phyloP scores from a whole-genome alignment of 331 rosid genomes.

The Cydonia oblonga region DNA sequence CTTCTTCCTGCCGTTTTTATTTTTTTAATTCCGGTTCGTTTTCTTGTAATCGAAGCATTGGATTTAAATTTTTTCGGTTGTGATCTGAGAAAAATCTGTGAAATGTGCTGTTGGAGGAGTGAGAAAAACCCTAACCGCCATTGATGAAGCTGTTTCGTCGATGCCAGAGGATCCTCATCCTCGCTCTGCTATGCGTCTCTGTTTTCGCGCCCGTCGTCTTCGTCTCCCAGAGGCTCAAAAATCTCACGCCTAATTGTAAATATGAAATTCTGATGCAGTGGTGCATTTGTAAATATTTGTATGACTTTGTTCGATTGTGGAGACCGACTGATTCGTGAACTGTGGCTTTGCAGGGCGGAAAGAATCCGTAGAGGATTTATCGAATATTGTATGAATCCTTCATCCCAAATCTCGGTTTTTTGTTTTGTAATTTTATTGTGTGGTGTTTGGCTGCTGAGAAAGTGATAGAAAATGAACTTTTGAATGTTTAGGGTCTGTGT shows the following conservation, averaged over 20 bases:
- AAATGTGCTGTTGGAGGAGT: constrained; percentile 40
- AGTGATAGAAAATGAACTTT: neutral
- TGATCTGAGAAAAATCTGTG: constrained; percentile 28
- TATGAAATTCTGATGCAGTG: neutral
- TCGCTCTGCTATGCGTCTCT: constrained; percentile 64
- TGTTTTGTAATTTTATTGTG: neutral
- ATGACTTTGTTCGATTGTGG: constrained; percentile 5
- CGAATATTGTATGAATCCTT: constrained; percentile 57
- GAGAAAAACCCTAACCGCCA: constrained; percentile 12
- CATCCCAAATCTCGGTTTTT: constrained; percentile 13
- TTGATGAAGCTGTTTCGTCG: constrained; percentile 71
- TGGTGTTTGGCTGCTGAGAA: constrained; percentile 12
- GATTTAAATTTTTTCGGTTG: neutral
- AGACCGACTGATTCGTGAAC: constrained; percentile 3
- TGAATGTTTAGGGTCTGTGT: neutral
- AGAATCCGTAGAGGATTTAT: constrained; percentile 58
- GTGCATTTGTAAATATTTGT: neutral
- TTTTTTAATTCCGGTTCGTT: neutral
- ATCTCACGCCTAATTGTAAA: constrained; percentile 39
- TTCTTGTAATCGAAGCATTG: constrained; percentile 18
- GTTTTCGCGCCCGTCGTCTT: constrained; percentile 72
- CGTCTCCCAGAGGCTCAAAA: constrained; percentile 43
- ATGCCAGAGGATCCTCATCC: constrained; percentile 87
- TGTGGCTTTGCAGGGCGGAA: constrained; percentile 43
- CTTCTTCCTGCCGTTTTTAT: neutral